Evolutionary conservation across 179 eudicot genomes (phyloP), one percentile per base, ranked within the genome.

Genomic region (Beta macrorhiza): DNA sequence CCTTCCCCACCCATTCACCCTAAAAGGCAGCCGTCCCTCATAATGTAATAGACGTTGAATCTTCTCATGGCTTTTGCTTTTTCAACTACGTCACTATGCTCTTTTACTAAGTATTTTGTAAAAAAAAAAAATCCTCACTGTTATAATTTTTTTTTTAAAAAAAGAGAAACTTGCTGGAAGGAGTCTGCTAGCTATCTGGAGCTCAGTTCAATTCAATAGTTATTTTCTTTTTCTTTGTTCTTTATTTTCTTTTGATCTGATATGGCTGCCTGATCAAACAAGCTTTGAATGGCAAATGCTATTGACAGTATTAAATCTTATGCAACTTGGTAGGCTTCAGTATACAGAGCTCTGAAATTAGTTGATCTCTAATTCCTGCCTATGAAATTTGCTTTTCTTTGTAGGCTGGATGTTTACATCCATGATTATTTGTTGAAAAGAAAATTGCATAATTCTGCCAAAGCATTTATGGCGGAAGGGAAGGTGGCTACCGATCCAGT

Each of bases 401-500:
- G 75, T 83, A 95, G 99, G 99, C 91, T 95, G 83, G 99, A 95
- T 77, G 99, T 95, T 68, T 95, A 95, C 86, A 95, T 95, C 86
- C 97, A 95, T 78, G 99, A 95, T 83, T 95, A 95, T 88, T 86
- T 95, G 87, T 84, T 95, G 83, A 95, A 95, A 88, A 84, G 98
- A 80, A 93, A 95, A 84, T 84, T 95, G 87, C 98, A 90, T 80
- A 87, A 89, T 82, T 92, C 99, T 22, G 99, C 99, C 44, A 95
- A 95, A 86, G 93, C 99, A 79, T 95, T 95, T 88, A 95, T 95
- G 99, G 84, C 92, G 29, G 99, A 95, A 88, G 99, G 99, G 88
- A 95, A 95, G 82, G 99, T 95, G 79, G 97, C 99, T 57, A 89
- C 97, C 10, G 98, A 95, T 86, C 99, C 99, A 82, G 98, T 95